Percentiles rank a stretch among this genome's conserved stretches.
These are phyloP conservation scores for Boletus bicolor DNA, from an alignment of 768 basidiomycete species.

Conservation along the genomic window DNA sequence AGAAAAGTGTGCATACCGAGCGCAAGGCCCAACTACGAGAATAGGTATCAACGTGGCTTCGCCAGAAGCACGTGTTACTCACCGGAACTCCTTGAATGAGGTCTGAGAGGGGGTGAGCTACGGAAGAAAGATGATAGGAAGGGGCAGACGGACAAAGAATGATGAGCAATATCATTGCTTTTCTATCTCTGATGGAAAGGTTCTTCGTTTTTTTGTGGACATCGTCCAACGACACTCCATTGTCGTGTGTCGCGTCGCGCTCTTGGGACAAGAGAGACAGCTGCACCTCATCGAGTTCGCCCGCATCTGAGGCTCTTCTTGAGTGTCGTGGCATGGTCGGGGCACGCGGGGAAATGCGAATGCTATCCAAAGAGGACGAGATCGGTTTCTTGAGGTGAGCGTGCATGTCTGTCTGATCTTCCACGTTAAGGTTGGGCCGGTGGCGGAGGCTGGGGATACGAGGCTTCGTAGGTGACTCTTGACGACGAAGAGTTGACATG, in stretches of 20 bases:
- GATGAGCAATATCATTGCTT: conserved; percentile 80
- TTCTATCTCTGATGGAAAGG: conserved; percentile 73
- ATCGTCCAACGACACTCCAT: conserved; percentile 33
- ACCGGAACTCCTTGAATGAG: conserved; percentile 90
- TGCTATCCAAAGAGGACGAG: conserved; percentile 57
- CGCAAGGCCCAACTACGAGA: conserved; percentile 74
- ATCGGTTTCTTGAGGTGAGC: conserved; percentile 46
- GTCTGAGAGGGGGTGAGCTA: conserved; percentile 40
- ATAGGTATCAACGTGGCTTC: conserved; percentile 5
- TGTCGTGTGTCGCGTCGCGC: conserved; percentile 47
- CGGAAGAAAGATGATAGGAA: conserved; percentile 8
- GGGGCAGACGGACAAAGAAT: conserved; percentile 69
- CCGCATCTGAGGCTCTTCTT: conserved; percentile 25
- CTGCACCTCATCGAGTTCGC: conserved; percentile 54
- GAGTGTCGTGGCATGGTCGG: conserved; percentile 37
- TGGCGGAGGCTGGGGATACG: conserved; percentile 28
- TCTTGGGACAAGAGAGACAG: conserved; percentile 54
- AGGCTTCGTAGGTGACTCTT: conserved; percentile 28
- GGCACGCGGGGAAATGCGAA: conserved; percentile 56
- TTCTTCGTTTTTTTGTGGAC: conserved; percentile 40
- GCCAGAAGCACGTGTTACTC: conserved; percentile 32
- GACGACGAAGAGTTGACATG: conserved; percentile 27
- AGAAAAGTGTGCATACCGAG: conserved; percentile 50
- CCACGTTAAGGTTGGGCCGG: conserved; percentile 38
- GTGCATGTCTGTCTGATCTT: conserved; percentile 28